A percentile compares a stretch with the other conserved stretches of the same genome.
phyloP scores from a whole-genome alignment of 2,329 filamentous ascomycete species.

The Ophiostoma novo-ulmi region DNA sequence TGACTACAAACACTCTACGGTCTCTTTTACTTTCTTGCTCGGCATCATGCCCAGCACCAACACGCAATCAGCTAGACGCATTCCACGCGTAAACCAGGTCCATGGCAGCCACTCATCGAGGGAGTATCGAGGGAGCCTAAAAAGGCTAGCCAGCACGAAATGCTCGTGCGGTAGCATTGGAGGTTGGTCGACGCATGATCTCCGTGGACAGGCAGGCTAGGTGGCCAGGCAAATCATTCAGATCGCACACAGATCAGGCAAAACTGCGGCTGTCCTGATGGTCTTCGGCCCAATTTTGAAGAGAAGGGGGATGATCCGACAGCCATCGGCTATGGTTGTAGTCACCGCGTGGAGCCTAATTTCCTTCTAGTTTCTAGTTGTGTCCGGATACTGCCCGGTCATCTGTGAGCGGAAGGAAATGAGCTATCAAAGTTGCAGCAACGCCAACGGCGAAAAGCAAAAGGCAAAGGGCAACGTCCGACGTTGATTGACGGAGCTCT shows the following conservation, averaged over 20 bases:
- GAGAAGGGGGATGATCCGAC: not conserved
- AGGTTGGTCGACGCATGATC: not conserved
- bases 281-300: not conserved
- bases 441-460: not conserved
- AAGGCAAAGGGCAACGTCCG: not conserved
- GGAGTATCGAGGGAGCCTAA: not conserved
- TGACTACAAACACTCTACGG: not conserved
- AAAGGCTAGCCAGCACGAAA: not conserved
- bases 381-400: not conserved
- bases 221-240: not conserved
- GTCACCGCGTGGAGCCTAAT: not conserved
- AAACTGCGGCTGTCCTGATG: not conserved
- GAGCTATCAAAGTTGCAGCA: not conserved
- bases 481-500: conserved; percentile 1
- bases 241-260: not conserved
- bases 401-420: not conserved
- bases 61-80: conserved; percentile 14
- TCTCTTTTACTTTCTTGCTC: no score
- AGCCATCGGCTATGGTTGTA: not conserved
- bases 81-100: conserved; percentile 1
- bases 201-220: not conserved
- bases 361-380: not conserved
- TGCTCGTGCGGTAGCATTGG: conserved; percentile 5
- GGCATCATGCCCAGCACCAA: not conserved
- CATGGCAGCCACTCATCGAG: conserved; percentile 5